These are phyloP conservation scores for Annulohypoxylon maeteangense DNA, from an alignment of 495 filamentous ascomycete species.

Conservation along the genomic window DNA sequence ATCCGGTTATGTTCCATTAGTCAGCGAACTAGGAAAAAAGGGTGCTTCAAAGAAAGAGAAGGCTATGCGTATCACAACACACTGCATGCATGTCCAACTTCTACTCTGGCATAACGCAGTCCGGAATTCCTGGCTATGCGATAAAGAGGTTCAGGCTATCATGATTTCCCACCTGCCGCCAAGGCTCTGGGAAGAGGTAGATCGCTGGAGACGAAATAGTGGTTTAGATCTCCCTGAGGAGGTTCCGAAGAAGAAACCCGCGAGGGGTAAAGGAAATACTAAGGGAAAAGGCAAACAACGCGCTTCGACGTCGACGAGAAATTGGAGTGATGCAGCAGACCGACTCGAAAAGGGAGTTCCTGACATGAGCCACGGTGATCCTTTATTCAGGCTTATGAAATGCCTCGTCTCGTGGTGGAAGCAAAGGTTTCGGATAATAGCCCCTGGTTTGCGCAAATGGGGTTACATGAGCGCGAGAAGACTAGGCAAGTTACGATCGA, in stretches of 20 bases:
- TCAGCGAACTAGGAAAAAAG: constrained; percentile 77
- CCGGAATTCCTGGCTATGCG: constrained; percentile 87
- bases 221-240: constrained; percentile 65
- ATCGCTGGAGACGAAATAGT: constrained; percentile 75
- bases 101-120: constrained; percentile 89
- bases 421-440: constrained; percentile 79
- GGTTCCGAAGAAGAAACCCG: constrained; percentile 45
- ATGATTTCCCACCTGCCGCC: constrained; percentile 76
- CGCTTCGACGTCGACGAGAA: constrained; percentile 63
- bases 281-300: constrained; percentile 57
- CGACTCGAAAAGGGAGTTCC: constrained; percentile 72
- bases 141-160: constrained; percentile 79
- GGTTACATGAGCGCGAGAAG: constrained; percentile 80
- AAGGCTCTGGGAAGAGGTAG: constrained; percentile 73
- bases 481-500: constrained; percentile 72
- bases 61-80: constrained; percentile 77
- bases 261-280: constrained; percentile 50
- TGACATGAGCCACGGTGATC: constrained; percentile 83
- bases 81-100: constrained; percentile 89
- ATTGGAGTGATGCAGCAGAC: constrained; percentile 78
- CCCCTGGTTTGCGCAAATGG: constrained; percentile 85
- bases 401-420: constrained; percentile 86
- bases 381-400: constrained; percentile 81
- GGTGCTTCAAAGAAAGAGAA: constrained; percentile 87
- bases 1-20: constrained; percentile 63